Evolutionary conservation across 805 yeast genomes (phyloP).

Genomic region (Zygoascus ofunaensis): DNA sequence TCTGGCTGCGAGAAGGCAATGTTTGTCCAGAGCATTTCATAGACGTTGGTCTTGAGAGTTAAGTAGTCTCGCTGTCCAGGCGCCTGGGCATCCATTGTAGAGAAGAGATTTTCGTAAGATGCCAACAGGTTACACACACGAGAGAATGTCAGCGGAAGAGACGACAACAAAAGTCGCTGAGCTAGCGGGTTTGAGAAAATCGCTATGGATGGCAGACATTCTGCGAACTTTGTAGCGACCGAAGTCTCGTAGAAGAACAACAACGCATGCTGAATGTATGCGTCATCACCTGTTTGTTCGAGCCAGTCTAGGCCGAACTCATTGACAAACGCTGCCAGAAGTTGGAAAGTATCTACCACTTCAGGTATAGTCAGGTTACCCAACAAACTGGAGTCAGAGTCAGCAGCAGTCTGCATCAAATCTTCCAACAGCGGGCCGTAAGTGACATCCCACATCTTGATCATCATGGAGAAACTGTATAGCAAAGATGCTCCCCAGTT

Average conservation of each 20-base stretch:
- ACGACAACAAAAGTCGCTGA: conserved; percentile 1
- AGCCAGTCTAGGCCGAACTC: conserved; percentile 8
- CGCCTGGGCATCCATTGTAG: neutral
- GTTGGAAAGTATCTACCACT: conserved; percentile 2
- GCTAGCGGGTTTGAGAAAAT: conserved; percentile 3
- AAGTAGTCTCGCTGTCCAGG: neutral
- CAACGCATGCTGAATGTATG: conserved; percentile 4
- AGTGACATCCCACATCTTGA: conserved; percentile 4
- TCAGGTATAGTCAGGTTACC: conserved; percentile 2
- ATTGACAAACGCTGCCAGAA: conserved; percentile 10
- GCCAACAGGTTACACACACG: conserved; percentile 4
- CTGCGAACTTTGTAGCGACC: neutral
- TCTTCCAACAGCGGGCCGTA: conserved; percentile 1
- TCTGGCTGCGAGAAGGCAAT: neutral
- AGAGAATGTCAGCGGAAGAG: conserved; percentile 1
- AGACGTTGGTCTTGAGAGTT: neutral
- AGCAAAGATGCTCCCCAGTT: conserved; percentile 1
- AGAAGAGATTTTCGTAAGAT: neutral
- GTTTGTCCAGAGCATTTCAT: neutral
- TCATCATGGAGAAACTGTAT: conserved; percentile 1
- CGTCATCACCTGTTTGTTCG: conserved; percentile 5
- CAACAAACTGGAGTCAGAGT: neutral
- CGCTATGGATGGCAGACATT: neutral
- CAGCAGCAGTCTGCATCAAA: neutral
- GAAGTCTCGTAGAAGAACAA: conserved; percentile 7